Base-by-base conservation (phyloP, 139 green algal genomes). In the Micractinium conductrix region DNA sequence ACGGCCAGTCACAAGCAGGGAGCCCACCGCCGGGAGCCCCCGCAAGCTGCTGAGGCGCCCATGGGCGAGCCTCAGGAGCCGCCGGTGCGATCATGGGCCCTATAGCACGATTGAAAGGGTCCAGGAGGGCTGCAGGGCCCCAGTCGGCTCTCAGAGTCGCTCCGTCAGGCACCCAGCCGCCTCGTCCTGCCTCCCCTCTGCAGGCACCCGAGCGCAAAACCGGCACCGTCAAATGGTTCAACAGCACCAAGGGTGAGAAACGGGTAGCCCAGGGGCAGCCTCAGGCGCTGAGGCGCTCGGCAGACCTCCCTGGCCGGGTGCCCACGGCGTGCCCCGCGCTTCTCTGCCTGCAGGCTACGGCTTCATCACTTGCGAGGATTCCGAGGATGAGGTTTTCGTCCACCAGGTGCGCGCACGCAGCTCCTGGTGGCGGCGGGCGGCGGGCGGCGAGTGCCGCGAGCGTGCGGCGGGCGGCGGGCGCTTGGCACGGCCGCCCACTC, bases 201-300 rank as follows among this genome's bases (percentile, higher is more conserved):
- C 74, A 80, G 74, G n/a, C 44, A 26, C 62, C 43, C 37, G 85
- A 89, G 70, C 72, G 85, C 16, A 55, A 55, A 45, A 90, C 71
- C 58, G 92, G 91, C 6, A 85, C 81, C 17, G 92, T 95, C 21
- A 98, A 99, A 84, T 99, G 96, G 96, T 99, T 99, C 92, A 98
- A 99, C 83, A 88, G 89, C 74, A 94, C 89, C 53, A 99, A 90
- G 84, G 87, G 84, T 88, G 37, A 33, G 80, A 17, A 7, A n/a
- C n/a, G n/a, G n/a, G 26, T 16, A 4, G 53, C 8, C 19, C 53
- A 62, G 53, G 19, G 24, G 53, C 53, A 62, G 53, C 53, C n/a
- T n/a, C n/a, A n/a, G n/a, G n/a, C n/a, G n/a, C n/a, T n/a, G n/a
- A n/a, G n/a, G n/a, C n/a, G n/a, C n/a, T n/a, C n/a, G n/a, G n/a